Evolutionary conservation across 2,329 filamentous ascomycete genomes (phyloP), one percentile per base, ranked within the genome.

Genomic region (Penicillium hesseltinei): DNA sequence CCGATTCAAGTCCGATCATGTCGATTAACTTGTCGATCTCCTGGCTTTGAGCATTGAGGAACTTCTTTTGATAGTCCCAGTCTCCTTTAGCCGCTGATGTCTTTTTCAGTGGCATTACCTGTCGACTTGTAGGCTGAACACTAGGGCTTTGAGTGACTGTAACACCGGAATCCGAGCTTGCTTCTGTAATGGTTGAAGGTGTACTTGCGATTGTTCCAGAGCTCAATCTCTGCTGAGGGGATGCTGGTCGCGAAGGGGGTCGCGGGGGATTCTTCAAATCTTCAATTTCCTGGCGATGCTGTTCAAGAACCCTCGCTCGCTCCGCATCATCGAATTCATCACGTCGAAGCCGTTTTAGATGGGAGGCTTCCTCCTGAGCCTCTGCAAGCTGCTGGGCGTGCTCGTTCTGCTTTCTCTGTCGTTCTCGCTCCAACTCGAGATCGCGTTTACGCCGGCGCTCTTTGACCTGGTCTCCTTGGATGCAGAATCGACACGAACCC

Each of bases 1-100:
- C 86, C 0, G 81, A 74, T 62, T 91, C 88, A 0, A 92, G 76
- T 0, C 89, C 89, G 43, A 88, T 84, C 84, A 92, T 86, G 0
- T 69, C 71, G 85, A 92, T 91, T 9, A 92, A 66, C 0, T 76
- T 67, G 57, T 92, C 88, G 0, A 92, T 65, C 0, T 81, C 76
- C 0, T 71, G 65, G 60, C 84, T 89, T 1, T 65, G 63, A 0
- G 81, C 79, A 1, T 77, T 77, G 33, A 86, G 80, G 0, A 71
- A 66, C 1, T 73, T 48, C 66, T 91, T 91, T 62, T 86, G 79
- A 1, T 75, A 67, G 15, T 86, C 73, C 89, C 88, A 91, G 19
- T 90, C 84, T 1, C 75, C 71, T 0, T 71, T 70, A 0, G 83
- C 78, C 13, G 23, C 45, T 9, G 49, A 51, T 17, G 0, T 7